Base-by-base conservation (phyloP, 2,329 filamentous ascomycete species). In the Botrytis sinoallii region DNA sequence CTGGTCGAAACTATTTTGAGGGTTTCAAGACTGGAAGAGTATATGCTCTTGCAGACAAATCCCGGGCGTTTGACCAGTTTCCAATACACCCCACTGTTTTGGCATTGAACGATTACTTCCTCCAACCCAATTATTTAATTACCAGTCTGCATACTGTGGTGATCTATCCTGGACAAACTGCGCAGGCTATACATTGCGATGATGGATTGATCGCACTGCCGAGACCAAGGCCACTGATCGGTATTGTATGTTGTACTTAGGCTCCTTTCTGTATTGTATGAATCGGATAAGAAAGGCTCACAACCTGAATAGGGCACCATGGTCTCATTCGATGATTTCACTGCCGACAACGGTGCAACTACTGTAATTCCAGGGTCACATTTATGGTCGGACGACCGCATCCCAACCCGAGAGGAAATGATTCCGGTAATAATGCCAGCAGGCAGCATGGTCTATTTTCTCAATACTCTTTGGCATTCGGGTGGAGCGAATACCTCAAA, bases 1-100 rank as follows among this genome's bases (percentile, higher is more conserved):
- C 72, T 25, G 83, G 83, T 22, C 80, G 83, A 38, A 83, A 83
- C 74, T 57, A 74, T 25, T 84, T 84, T 74, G 83, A 84, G 75
- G 83, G 83, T 1, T 79, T 79, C 70, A 80, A 82, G 38, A 84
- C 83, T 1, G 80, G 79, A 57, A 75, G 83, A 25, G 82, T 84
- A 42, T 84, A 84, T 73, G 82, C 82, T 18, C 74, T 84, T 10
- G 76, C 83, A 32, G 83, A 84, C 74, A 84, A 84, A 74, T 82
- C 79, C 48, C 77, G 82, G 55, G 79, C 77, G 3, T 84, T 84
- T 73, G 83, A 84, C 74, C 81, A 81, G 73, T 84, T 83, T 72
- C 77, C 79, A 8, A 81, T 83, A 16, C 78, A 84, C 25, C 81
- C 82, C 16, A 81, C 81, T 29, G 81, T 84, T 4, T 75, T 83